Evolutionary conservation across 176 grass and related monocot species (phyloP).

Genomic region (Lolium multiflorum): DNA sequence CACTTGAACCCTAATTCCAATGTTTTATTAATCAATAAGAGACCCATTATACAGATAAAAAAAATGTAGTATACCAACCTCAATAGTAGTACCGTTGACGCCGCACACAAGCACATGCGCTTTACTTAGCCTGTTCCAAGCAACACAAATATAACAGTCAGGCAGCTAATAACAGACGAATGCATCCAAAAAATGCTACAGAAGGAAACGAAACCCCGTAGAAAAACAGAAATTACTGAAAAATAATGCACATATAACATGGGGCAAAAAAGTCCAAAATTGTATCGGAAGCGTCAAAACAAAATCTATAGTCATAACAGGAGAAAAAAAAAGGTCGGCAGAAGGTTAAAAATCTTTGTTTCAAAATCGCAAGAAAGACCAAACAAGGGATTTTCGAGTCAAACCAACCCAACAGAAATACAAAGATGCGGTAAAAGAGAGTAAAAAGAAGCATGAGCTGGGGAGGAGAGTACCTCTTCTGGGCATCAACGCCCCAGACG

Average conservation of each 20-base stretch:
- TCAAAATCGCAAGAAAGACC: background rate
- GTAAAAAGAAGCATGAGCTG: background rate
- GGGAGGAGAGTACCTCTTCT: conserved; percentile 68
- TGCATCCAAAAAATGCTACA: background rate
- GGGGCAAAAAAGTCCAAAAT: background rate
- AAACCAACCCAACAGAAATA: background rate
- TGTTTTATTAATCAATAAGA: background rate
- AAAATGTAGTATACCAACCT: conserved; percentile 55
- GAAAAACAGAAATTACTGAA: background rate
- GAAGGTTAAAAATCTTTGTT: background rate
- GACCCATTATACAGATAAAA: background rate
- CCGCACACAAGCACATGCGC: conserved; percentile 85
- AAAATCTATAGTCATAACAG: background rate
- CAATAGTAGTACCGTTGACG: conserved; percentile 77
- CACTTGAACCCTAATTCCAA: background rate
- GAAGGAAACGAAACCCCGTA: background rate
- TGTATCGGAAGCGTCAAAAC: background rate
- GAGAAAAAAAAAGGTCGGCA: background rate
- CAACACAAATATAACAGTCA: conserved; percentile 25
- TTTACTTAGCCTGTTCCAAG: conserved; percentile 75
- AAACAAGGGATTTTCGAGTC: background rate
- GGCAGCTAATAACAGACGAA: background rate
- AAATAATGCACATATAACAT: background rate
- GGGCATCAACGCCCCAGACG: conserved; percentile 96
- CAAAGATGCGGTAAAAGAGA: background rate